These are phyloP conservation scores for Trypanosoma grayi DNA, from an alignment of 208 protist genomes.

Conservation along the genomic window DNA sequence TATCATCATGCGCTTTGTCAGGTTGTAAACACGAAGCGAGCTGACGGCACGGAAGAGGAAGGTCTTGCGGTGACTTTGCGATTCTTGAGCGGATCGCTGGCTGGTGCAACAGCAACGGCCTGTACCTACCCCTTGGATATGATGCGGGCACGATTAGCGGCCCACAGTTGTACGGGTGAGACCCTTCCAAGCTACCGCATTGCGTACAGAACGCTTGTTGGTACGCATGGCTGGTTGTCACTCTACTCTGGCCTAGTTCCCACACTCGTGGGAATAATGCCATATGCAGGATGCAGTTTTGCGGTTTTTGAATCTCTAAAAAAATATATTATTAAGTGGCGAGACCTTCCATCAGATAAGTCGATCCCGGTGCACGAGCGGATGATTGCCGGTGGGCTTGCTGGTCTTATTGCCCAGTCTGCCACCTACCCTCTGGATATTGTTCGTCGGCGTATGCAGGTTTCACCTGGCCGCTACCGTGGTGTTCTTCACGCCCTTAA, in stretches of 20 bases:
- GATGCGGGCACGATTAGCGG: constrained; percentile 90
- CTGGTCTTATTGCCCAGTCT: constrained; percentile 91
- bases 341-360: constrained; percentile 56
- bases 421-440: constrained; percentile 94
- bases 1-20: constrained; percentile 60
- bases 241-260: constrained; percentile 87
- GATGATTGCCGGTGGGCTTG: constrained; percentile 72
- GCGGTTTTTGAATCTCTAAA: constrained; percentile 91
- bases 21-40: constrained; percentile 14
- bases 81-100: constrained; percentile 86
- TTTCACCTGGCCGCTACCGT: constrained; percentile 71
- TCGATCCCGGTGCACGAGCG: constrained; percentile 70
- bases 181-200: constrained; percentile 69
- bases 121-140: constrained; percentile 94
- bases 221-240: constrained; percentile 50
- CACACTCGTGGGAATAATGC: constrained; percentile 92
- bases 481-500: constrained; percentile 60
- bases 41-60: constrained; percentile 40
- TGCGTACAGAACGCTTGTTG: constrained; percentile 60
- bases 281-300: constrained; percentile 94
- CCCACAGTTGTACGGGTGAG: constrained; percentile 51
- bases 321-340: constrained; percentile 49
- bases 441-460: constrained; percentile 92
- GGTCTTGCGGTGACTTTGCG: constrained; percentile 43
- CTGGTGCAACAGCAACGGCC: constrained; percentile 90